Evolutionary conservation across 352 stramenopile genomes (phyloP).

Genomic region (Pythium rishiriense): DNA sequence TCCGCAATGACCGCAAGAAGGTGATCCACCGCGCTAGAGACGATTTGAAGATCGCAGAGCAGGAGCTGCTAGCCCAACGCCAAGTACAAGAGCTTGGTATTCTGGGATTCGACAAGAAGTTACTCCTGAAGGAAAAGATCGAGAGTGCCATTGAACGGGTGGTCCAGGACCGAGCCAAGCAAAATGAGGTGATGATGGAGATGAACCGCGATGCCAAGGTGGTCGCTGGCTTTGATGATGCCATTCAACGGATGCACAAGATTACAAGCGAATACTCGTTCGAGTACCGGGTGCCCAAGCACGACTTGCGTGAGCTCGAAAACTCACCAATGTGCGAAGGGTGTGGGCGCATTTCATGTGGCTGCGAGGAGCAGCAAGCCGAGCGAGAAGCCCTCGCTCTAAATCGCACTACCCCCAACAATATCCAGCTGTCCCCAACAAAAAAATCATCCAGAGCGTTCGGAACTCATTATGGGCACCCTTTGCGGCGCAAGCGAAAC

Average conservation of each 20-base stretch:
- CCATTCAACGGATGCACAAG: conserved; percentile 47
- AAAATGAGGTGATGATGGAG: conserved; percentile 44
- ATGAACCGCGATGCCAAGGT: conserved; percentile 46
- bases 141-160: conserved; percentile 29
- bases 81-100: conserved; percentile 53
- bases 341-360: conserved; percentile 57
- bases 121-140: conserved; percentile 50
- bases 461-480: conserved; percentile 29
- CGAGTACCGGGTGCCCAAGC: conserved; percentile 59
- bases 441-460: conserved; percentile 9
- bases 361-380: conserved; percentile 33
- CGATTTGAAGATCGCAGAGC: conserved; percentile 38
- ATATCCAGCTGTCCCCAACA: background rate
- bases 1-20: conserved; percentile 56
- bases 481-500: conserved; percentile 28
- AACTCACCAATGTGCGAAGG: conserved; percentile 44
- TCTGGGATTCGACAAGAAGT: conserved; percentile 59
- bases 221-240: conserved; percentile 48
- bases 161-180: conserved; percentile 38
- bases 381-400: background rate
- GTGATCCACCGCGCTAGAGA: conserved; percentile 46
- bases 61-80: conserved; percentile 38
- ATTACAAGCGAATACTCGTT: conserved; percentile 59
- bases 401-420: background rate
- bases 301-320: conserved; percentile 45